Evolutionary conservation across 495 filamentous ascomycete species (phyloP).

Genomic region (Neurospora hispaniola): DNA sequence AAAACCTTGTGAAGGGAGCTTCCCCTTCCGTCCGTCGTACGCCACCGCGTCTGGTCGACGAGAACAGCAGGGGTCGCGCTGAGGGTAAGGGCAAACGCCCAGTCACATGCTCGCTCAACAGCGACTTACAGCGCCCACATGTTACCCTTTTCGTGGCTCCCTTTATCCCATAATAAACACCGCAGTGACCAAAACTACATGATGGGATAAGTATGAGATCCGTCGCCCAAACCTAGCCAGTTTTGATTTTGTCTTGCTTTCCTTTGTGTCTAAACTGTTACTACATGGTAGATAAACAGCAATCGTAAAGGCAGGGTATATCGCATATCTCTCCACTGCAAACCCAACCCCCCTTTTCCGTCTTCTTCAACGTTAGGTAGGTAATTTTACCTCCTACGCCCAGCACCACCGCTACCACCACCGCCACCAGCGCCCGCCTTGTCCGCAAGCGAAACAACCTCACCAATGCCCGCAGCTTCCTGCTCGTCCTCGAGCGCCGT

Average conservation of each 20-base stretch:
- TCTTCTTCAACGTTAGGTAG: too few species aligned
- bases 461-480: constrained; percentile 88
- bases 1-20: background rate
- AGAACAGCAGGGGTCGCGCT: background rate
- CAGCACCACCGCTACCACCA: constrained; percentile 23
- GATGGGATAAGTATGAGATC: background rate
- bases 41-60: background rate
- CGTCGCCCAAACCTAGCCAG: too few species aligned
- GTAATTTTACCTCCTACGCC: constrained; percentile 20
- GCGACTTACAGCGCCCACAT: background rate
- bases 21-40: background rate
- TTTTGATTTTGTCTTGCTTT: background rate
- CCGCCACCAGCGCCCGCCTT: constrained; percentile 44
- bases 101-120: background rate
- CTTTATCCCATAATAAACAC: background rate
- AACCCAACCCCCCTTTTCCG: background rate
- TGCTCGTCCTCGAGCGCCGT: constrained; percentile 90
- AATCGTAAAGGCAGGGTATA: background rate
- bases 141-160: background rate
- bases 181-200: background rate
- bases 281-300: background rate
- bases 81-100: background rate
- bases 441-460: constrained; percentile 81
- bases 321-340: background rate
- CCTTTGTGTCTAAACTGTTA: background rate